Evolutionary conservation across 108 stramenopile species (phyloP).

Genomic region (Ochromonas danica): DNA sequence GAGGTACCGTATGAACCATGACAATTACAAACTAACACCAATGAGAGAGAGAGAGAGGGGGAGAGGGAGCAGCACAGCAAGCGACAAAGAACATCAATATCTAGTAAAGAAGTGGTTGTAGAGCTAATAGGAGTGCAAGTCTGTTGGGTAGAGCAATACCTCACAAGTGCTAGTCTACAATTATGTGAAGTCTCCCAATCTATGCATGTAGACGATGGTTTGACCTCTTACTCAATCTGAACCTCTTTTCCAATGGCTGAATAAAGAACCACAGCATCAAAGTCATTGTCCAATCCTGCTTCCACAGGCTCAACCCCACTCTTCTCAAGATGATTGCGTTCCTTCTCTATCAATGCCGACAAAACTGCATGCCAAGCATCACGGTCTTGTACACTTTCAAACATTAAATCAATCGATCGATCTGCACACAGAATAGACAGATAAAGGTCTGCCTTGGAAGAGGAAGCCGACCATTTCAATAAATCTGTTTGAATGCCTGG

Average conservation of each 20-base stretch:
- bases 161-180: too few relatives aligned
- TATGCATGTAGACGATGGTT: too few relatives aligned
- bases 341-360: background rate
- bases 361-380: constrained; percentile 13
- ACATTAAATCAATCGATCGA: constrained; percentile 30
- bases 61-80: too few relatives aligned
- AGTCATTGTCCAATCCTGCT: background rate
- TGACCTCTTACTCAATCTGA: too few relatives aligned
- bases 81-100: too few relatives aligned
- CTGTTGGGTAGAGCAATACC: too few relatives aligned
- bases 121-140: too few relatives aligned
- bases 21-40: too few relatives aligned
- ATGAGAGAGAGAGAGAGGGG: too few relatives aligned
- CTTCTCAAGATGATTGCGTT: background rate
- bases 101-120: too few relatives aligned
- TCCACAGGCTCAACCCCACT: background rate
- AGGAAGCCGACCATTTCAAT: background rate
- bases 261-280: constrained; percentile 7
- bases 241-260: constrained; percentile 22
- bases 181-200: too few relatives aligned
- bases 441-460: constrained; percentile 12
- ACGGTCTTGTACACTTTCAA: constrained; percentile 26
- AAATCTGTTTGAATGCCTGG: constrained; percentile 30
- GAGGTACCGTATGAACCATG: too few relatives aligned
- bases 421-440: constrained; percentile 24